These are phyloP conservation scores for Artemisia argyi DNA, from an alignment of 129 eudicot species.

Conservation along the genomic window DNA sequence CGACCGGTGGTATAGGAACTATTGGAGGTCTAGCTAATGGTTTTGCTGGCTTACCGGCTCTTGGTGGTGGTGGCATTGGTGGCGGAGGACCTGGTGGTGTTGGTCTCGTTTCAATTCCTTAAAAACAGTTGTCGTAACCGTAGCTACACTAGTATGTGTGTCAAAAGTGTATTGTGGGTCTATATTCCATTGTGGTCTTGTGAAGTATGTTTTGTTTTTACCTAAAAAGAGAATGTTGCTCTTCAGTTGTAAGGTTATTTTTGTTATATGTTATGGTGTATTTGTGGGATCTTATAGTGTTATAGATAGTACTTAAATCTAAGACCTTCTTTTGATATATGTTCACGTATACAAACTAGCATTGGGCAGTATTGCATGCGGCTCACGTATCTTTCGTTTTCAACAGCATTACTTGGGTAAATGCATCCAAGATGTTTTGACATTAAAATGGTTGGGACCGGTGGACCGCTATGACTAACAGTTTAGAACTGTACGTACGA, in stretches of 20 bases:
- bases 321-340: neutral
- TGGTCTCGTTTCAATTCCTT: constrained; percentile 42
- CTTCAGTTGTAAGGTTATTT: constrained; percentile 17
- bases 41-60: constrained; percentile 40
- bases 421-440: too few relatives aligned
- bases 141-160: constrained; percentile 17
- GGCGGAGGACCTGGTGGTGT: constrained; percentile 36
- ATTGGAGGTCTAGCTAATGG: constrained; percentile 41
- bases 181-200: constrained; percentile 1
- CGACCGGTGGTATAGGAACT: constrained; percentile 39
- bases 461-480: too few relatives aligned
- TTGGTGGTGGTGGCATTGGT: constrained; percentile 45
- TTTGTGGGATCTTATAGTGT: constrained; percentile 19
- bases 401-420: too few relatives aligned
- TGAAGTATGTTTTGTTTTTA: constrained; percentile 13
- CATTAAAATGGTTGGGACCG: too few relatives aligned
- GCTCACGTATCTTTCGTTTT: too few relatives aligned
- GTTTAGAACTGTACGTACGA: too few relatives aligned
- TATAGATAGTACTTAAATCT: constrained; percentile 12
- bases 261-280: neutral
- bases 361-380: neutral
- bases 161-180: constrained; percentile 3
- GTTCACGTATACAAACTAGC: neutral
- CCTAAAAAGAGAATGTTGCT: constrained; percentile 25
- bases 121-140: constrained; percentile 24